Percentiles rank a stretch among this genome's conserved stretches.
phyloP scores from a whole-genome alignment of 2,329 filamentous ascomycete genomes.

The Fusarium sp. region DNA sequence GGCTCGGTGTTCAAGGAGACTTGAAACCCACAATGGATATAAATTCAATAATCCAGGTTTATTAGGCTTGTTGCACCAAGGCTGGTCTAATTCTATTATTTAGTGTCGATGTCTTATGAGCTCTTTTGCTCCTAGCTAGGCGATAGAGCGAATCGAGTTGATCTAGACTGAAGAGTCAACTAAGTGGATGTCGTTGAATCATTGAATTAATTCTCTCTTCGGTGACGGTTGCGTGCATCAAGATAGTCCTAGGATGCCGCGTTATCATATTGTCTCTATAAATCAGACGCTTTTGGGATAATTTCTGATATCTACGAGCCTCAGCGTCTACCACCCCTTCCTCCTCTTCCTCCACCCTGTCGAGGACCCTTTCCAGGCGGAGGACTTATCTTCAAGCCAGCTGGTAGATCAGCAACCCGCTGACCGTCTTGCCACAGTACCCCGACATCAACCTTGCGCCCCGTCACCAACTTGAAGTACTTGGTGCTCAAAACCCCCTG shows the following conservation, averaged over 20 bases:
- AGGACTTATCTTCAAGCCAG: conserved; percentile 59
- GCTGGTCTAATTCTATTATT: background rate
- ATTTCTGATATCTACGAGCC: conserved; percentile 13
- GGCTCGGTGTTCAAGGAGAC: background rate
- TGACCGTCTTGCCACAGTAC: conserved; percentile 77
- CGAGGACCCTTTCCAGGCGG: conserved; percentile 61
- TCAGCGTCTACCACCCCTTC: conserved; percentile 34
- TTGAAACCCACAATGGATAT: background rate
- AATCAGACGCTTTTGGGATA: background rate
- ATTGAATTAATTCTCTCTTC: background rate
- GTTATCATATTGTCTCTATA: background rate
- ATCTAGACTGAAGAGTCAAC: background rate
- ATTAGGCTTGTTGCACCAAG: background rate
- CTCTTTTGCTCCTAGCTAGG: background rate
- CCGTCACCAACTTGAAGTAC: conserved; percentile 78
- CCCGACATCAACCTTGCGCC: conserved; percentile 66
- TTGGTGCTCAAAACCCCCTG: conserved; percentile 70
- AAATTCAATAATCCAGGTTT: background rate
- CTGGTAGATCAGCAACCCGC: conserved; percentile 73
- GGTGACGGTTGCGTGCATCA: background rate
- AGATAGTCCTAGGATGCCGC: background rate
- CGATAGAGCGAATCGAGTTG: background rate
- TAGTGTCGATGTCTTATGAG: background rate
- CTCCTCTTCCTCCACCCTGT: conserved; percentile 52
- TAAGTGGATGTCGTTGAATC: background rate